Evolutionary conservation across 2,329 filamentous ascomycete genomes (phyloP).

Genomic region (Ceratocystis eucalypticola): DNA sequence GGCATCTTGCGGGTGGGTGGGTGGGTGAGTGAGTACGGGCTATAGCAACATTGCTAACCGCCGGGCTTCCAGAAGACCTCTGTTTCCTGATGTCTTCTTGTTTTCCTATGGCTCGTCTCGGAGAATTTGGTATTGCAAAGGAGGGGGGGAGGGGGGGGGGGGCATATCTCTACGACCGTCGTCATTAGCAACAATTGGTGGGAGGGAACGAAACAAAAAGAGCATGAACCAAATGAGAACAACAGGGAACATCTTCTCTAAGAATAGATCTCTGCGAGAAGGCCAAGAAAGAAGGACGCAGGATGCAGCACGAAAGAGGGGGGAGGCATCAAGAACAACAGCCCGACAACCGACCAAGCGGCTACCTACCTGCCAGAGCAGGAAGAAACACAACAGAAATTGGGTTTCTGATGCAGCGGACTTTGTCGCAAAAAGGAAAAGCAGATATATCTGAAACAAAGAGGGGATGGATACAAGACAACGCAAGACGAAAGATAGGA

Average conservation of each 20-base stretch:
- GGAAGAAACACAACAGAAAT: neutral
- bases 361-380: constrained; percentile 1
- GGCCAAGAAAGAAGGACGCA: neutral
- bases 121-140: neutral
- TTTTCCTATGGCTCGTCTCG: neutral
- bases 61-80: neutral
- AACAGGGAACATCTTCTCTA: neutral
- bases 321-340: neutral
- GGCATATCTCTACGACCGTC: neutral
- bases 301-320: neutral
- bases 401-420: neutral
- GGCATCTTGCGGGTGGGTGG: too few relatives aligned
- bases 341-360: neutral
- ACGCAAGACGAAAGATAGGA: neutral
- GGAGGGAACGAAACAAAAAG: neutral
- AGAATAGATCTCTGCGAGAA: neutral
- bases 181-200: neutral
- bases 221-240: neutral
- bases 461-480: neutral
- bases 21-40: neutral
- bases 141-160: neutral
- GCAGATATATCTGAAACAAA: neutral
- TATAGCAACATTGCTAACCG: neutral
- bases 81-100: neutral
- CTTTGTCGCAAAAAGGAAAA: neutral